Base-by-base conservation (phyloP, 768 basidiomycete species). In the Panaeolus cyanescens region DNA sequence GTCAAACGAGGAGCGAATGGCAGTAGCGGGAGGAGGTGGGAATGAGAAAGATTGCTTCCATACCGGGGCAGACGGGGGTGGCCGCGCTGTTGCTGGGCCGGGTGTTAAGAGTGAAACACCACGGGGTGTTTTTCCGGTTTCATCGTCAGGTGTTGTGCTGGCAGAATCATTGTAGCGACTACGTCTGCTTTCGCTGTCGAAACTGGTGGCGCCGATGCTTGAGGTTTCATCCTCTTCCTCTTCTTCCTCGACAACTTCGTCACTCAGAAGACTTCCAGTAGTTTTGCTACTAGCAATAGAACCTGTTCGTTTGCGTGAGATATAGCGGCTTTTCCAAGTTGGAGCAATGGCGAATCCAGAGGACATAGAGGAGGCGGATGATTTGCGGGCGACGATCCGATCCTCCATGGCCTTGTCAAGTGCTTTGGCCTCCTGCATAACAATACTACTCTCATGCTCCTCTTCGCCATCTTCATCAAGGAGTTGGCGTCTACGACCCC, bases 391-490 rank as follows among this genome's bases (percentile, higher is more conserved):
- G 54, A 92, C 76, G 55, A 90, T 79, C 60, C 92, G 89, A 62
- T 91, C 86, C 68, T 93, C 91, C 92, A 94, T 94, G 37, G 91
- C 92, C 70, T 87, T 90, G 76, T 95, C 92, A 34, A 95, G 83
- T 15, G 86, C 90, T 54, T 79, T 84, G n/a, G 93, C 92, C 76
- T 94, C 92, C 59, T 85, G 87, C 79, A 89, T 84, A 54, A 91
- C 77, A 40, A 85, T 72, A 19, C 75, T 74, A 67, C 79, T 85
- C 65, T 91, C 86, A 20, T 73, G 79, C 28, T 87, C 86, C 31
- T 80, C 76, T n/a, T 78, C 80, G 13, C 77, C 76, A 42, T 84
- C 84, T 37, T 88, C 86, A 25, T 90, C 89, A 62, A 90, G 71
- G 66, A 85, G 73, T 55, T 76, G 79, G 57, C 93, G 83, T 56